Evolutionary conservation across 148 eudicot species (phyloP).

Genomic region (Vaccinium myrtillus): DNA sequence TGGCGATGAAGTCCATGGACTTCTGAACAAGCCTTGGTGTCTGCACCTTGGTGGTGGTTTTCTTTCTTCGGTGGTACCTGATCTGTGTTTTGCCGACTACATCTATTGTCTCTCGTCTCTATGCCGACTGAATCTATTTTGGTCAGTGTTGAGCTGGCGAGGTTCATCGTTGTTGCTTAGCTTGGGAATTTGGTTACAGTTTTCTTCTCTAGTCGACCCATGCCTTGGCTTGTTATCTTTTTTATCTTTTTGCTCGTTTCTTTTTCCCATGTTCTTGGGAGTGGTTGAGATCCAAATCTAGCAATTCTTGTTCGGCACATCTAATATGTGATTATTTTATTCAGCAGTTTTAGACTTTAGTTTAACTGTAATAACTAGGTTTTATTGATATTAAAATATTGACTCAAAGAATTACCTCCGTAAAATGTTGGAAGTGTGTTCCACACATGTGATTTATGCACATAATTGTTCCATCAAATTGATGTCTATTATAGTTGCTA

Average conservation of each 20-base stretch:
- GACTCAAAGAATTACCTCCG: neutral
- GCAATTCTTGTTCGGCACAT: neutral
- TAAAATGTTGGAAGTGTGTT: constrained; percentile 3
- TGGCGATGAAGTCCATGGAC: neutral
- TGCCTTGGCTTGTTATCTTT: neutral
- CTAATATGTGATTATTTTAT: neutral
- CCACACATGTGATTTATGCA: neutral
- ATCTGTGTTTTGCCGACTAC: neutral
- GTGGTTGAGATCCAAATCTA: constrained; percentile 1
- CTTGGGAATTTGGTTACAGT: neutral
- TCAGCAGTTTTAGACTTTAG: neutral
- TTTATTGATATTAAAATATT: neutral
- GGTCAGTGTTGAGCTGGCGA: neutral
- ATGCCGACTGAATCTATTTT: neutral
- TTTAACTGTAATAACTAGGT: neutral
- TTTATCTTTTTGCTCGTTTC: neutral
- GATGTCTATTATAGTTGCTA: neutral
- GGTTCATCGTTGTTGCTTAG: neutral
- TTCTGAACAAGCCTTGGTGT: neutral
- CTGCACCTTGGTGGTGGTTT: neutral
- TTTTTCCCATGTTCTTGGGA: neutral
- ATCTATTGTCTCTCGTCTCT: neutral
- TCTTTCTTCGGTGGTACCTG: neutral
- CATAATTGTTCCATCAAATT: constrained; percentile 2
- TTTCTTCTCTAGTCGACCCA: neutral